Conservation (phyloP, 73 alveolate genomes). For the Stentor roeselii region DNA sequence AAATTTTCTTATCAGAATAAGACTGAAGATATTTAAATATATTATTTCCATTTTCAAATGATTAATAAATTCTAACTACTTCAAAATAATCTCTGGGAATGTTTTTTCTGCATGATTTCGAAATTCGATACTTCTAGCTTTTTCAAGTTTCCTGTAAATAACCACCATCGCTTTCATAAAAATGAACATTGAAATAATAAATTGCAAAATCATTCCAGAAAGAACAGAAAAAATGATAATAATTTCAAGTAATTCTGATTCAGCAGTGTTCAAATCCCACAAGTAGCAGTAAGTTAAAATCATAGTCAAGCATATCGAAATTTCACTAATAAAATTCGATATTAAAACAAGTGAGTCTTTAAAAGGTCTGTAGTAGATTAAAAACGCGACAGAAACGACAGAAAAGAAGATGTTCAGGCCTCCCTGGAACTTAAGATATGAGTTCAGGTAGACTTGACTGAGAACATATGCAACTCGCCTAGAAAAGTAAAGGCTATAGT, state of each 20-base stretch:
- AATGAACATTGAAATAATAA: too few species aligned
- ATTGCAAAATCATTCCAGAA: not conserved
- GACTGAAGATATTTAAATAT: too few species aligned
- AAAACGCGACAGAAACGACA: too few species aligned
- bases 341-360: not conserved
- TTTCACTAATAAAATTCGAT: not conserved
- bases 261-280: not conserved
- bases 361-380: not conserved
- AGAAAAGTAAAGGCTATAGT: too few species aligned
- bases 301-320: not conserved
- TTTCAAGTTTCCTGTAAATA: not conserved
- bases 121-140: not conserved
- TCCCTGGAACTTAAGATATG: not conserved
- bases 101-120: too few species aligned
- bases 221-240: too few species aligned
- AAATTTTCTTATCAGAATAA: too few species aligned
- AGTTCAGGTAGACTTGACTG: not conserved
- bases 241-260: not conserved
- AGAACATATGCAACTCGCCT: not conserved
- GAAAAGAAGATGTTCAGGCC: not conserved
- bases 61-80: too few species aligned
- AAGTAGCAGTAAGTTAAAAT: not conserved
- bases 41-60: too few species aligned
- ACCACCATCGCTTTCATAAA: not conserved
- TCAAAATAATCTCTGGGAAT: too few species aligned